Evolutionary conservation across 2,329 filamentous ascomycete species (phyloP), one percentile per base, ranked within the genome.

Genomic region (Alternaria postmessia): DNA sequence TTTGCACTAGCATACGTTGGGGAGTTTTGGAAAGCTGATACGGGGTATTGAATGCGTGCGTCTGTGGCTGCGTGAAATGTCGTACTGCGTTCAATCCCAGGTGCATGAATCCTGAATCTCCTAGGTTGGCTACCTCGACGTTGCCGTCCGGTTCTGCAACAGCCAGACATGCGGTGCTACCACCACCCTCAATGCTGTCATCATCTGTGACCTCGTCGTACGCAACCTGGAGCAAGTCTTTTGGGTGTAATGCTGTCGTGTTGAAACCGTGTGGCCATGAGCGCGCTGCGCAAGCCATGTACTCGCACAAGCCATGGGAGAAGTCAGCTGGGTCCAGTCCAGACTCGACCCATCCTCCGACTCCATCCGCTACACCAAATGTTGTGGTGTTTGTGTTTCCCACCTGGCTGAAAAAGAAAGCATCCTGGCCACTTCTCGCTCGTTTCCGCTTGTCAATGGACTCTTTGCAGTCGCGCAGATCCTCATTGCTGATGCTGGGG

Each of bases 41-140:
- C 0, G 95, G 95, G 0, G 95, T 98, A 79, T 99, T 99, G 85
- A 99, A 99, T 43, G 90, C 93, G 78, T 99, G 95, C 0, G 93
- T 97, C 79, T 99, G 95, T 24, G 93, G 91, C 48, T 89, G 87
- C 2, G 93, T 96, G 74, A 89, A 90, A 57, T 90, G 87, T 77
- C 95, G 90, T 32, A 99, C 91, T 14, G 91, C 92, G 68, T 94
- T 96, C 26, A 92, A 86, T 14, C 93, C 89, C 61, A 98, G 84
- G 63, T 96, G 90, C 57, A 98, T 86, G 77, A 94, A 98, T 32
- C 95, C 95, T 26, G 93, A 97, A 81, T 99, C 95, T 66, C 95
- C 95, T 34, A 99, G 85, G 79, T 99, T 99, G 62, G 95, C 95
- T 54, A 96, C 88, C 74, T 97, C 92, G 46, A 98, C 82, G 30